phyloP scores from a whole-genome alignment of 1,139 yeast genomes.

The Geotrichum bryndzae region DNA sequence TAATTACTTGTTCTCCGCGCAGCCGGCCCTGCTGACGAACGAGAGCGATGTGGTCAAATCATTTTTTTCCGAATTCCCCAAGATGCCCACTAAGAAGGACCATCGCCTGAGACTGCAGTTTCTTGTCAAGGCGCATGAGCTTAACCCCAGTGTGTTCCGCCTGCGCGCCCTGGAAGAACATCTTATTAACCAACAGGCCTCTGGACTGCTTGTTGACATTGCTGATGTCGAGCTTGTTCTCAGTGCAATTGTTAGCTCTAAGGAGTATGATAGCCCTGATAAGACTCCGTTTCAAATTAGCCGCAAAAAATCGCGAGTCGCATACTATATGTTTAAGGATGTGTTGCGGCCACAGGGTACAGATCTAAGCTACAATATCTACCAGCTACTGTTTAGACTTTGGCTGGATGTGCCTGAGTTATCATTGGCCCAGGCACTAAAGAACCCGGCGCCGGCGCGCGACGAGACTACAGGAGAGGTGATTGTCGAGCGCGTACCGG shows the following conservation, averaged over 20 bases:
- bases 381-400: constrained; percentile 29
- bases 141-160: constrained; percentile 36
- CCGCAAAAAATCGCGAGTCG: constrained; percentile 25
- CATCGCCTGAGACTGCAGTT: constrained; percentile 40
- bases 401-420: constrained; percentile 22
- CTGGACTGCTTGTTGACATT: constrained; percentile 28
- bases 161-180: constrained; percentile 27
- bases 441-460: constrained; percentile 23
- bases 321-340: constrained; percentile 28
- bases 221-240: constrained; percentile 32
- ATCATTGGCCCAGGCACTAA: constrained; percentile 24
- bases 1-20: constrained; percentile 20
- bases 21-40: constrained; percentile 2
- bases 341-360: constrained; percentile 30
- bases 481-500: constrained; percentile 18
- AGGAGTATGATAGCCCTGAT: constrained; percentile 19
- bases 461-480: constrained; percentile 18
- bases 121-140: constrained; percentile 38
- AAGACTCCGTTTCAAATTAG: constrained; percentile 24
- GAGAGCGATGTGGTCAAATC: constrained; percentile 24
- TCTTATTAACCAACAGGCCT: constrained; percentile 30
- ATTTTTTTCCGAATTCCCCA: constrained; percentile 32
- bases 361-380: constrained; percentile 24
- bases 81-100: constrained; percentile 29
- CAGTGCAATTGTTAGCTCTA: constrained; percentile 30